Base-by-base conservation (phyloP, 495 filamentous ascomycete genomes). In the Aspergillus biplanus region DNA sequence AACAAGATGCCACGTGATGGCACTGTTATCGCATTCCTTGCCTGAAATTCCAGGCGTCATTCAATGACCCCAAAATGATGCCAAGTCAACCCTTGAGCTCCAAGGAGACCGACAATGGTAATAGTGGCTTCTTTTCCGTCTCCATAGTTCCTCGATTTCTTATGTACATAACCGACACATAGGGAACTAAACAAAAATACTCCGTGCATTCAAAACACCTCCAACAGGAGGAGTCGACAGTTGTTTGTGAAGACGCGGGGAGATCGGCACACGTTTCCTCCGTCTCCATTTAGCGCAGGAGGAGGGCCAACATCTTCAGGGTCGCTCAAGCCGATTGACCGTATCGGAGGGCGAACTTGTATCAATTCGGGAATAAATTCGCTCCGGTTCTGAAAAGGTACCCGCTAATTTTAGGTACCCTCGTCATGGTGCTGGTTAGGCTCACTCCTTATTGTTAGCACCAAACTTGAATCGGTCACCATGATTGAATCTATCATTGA, bases 401-500 rank as follows among this genome's bases (percentile, higher is more conserved):
- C 21, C 39, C 11, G 39, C 39, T 12, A 44, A 44, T 9, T 9
- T 7, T 18, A 21, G 16, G 7, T 27, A 18, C n/a, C n/a, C 31
- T 27, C 58, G 53, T 32, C 16, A 61, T 61, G 57, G 32, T 56
- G 58, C 21, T 56, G 7, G 27, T 15, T 33, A 13, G 5, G 3
- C 27, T 7, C 15, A 7, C 18, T 33, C 16, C 47, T 50, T 12
- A 11, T 15, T 18, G 12, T 32, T 18, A n/a, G 27, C 37, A 27
- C 0, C 21, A 35, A 34, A 3, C 52, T 31, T n/a, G 44, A 8
- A 12, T 53, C 16, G 32, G 44, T 59, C 68, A 65, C 50, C 63
- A 81, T 80, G 80, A 75, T 82, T 59, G 78, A 80, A 34, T 63
- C 71, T 2, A 49, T 78, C 52, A 75, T 81, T 55, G 79, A 64